A percentile compares a stretch with the other conserved stretches of the same genome.
phyloP scores from a whole-genome alignment of 352 stramenopile species.

The Phytophthora brassicae region DNA sequence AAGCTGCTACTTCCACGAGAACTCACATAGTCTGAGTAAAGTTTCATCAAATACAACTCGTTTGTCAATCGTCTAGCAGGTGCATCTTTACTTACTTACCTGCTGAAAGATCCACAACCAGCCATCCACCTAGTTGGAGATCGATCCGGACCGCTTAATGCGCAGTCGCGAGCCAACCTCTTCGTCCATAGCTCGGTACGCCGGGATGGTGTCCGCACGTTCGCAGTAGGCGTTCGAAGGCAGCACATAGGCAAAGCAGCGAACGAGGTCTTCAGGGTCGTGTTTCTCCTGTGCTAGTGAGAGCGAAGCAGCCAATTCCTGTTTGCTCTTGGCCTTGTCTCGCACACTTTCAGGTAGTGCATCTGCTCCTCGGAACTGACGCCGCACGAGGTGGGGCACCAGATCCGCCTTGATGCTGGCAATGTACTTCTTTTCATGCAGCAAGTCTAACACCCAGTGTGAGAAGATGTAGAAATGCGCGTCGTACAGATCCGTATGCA shows the following conservation, averaged over 20 bases:
- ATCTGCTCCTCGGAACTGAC: slow-evolving; percentile 72
- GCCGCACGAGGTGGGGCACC: slow-evolving; percentile 73
- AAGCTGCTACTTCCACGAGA: not conserved
- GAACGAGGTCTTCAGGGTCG: slow-evolving; percentile 69
- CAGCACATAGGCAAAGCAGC: slow-evolving; percentile 75
- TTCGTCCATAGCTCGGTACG: slow-evolving; percentile 73
- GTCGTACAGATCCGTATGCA: slow-evolving; percentile 83
- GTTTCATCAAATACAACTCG: slow-evolving; percentile 1
- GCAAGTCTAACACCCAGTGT: slow-evolving; percentile 76
- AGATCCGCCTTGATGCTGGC: slow-evolving; percentile 83
- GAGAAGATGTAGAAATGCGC: slow-evolving; percentile 87
- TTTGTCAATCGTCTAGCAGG: slow-evolving; percentile 6
- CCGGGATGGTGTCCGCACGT: slow-evolving; percentile 70
- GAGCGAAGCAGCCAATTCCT: slow-evolving; percentile 62
- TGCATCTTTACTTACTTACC: slow-evolving; percentile 28
- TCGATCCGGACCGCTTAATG: slow-evolving; percentile 56
- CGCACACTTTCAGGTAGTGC: slow-evolving; percentile 58
- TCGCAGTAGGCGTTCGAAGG: slow-evolving; percentile 78
- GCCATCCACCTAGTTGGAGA: slow-evolving; percentile 39
- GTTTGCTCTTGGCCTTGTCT: slow-evolving; percentile 53
- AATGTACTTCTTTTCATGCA: slow-evolving; percentile 86
- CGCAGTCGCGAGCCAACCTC: slow-evolving; percentile 74
- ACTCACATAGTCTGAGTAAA: not conserved
- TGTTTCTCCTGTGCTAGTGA: slow-evolving; percentile 55
- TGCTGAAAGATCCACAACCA: slow-evolving; percentile 5